A percentile compares a stretch with the other conserved stretches of the same genome.
These are phyloP conservation scores for Murraya koenigii DNA, from an alignment of 345 rosid genomes.

Conservation along the genomic window DNA sequence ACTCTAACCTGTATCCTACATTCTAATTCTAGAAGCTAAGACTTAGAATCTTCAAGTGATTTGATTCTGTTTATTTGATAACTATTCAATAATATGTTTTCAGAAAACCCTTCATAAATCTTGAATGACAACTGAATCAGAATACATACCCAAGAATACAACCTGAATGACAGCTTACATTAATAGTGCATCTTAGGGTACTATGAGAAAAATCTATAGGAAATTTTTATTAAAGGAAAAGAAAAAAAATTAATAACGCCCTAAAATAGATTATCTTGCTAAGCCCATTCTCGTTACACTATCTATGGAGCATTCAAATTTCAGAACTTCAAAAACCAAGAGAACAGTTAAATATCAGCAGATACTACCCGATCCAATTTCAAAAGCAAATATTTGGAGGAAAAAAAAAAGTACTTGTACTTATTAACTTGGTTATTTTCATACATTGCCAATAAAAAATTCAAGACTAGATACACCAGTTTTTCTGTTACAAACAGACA, in stretches of 20 bases:
- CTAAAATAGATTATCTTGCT: neutral
- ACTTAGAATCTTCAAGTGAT: neutral
- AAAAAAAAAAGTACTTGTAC: neutral
- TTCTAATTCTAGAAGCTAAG: neutral
- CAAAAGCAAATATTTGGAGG: neutral
- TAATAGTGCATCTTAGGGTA: neutral
- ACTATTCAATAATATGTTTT: neutral
- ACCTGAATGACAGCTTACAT: neutral
- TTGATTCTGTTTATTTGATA: neutral
- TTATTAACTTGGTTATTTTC: constrained; percentile 11
- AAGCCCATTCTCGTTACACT: neutral
- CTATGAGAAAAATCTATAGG: too few species aligned
- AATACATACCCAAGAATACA: too few species aligned
- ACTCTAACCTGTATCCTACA: neutral
- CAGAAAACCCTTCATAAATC: neutral
- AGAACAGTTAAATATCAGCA: neutral
- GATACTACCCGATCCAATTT: neutral
- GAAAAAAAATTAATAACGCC: too few species aligned
- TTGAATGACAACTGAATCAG: neutral
- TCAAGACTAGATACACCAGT: constrained; percentile 8
- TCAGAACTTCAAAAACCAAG: neutral
- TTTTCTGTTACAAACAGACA: constrained; percentile 28
- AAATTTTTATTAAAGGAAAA: neutral
- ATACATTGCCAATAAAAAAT: constrained; percentile 13
- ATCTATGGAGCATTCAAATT: neutral